These are phyloP conservation scores for Wickerhamomyces sydowiorum DNA, from an alignment of 805 yeast genomes.

Conservation along the genomic window DNA sequence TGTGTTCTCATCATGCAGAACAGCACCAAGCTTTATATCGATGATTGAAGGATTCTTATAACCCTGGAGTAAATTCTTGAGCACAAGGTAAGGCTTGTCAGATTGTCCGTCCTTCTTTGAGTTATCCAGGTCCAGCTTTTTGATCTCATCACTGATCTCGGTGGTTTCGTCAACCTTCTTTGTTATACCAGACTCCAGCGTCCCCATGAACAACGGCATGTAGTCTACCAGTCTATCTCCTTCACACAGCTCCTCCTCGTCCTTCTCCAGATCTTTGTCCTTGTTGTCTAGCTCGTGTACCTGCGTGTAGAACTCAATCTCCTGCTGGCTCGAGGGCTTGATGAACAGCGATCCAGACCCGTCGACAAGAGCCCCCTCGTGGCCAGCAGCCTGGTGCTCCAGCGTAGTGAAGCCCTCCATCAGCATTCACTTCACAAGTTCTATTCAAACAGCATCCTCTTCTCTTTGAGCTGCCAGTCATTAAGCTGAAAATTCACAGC, in stretches of 20 bases:
- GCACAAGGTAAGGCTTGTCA: constrained; percentile 45
- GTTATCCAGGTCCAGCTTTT: constrained; percentile 2
- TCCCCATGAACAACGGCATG: constrained; percentile 64
- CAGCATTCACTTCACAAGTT: too few relatives aligned
- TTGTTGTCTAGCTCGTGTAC: constrained; percentile 15
- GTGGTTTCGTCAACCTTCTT: constrained; percentile 19
- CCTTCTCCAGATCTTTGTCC: constrained; percentile 17
- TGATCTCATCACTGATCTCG: constrained; percentile 18
- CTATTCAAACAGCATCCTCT: too few relatives aligned
- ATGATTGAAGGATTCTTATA: constrained; percentile 62
- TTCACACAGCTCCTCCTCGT: constrained; percentile 20
- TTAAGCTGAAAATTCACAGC: background rate
- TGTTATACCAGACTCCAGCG: constrained; percentile 41
- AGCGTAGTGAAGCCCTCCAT: constrained; percentile 3
- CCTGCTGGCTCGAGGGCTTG: constrained; percentile 61
- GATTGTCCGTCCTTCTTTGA: background rate
- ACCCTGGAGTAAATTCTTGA: constrained; percentile 65
- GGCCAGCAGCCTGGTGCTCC: constrained; percentile 86
- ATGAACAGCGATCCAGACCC: constrained; percentile 63
- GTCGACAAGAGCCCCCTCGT: constrained; percentile 67
- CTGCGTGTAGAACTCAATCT: constrained; percentile 65
- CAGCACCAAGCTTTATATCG: constrained; percentile 78
- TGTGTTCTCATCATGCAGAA: constrained; percentile 60
- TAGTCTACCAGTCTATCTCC: constrained; percentile 40
- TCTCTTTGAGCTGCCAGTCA: too few relatives aligned